Conservation (phyloP, 192 early-diverging fungal species). For the Lobulomyces angularis region DNA sequence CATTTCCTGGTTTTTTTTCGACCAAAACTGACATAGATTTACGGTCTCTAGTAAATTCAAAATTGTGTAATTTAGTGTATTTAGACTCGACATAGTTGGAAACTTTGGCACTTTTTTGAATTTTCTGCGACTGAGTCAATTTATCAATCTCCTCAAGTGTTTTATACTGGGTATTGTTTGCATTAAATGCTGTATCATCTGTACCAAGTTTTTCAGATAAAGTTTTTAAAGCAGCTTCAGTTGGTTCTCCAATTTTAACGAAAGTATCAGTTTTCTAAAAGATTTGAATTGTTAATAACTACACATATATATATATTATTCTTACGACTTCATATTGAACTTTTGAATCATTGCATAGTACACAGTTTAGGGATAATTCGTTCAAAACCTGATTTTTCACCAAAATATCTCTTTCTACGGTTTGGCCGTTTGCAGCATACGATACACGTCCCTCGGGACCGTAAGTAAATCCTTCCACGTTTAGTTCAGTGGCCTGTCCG, state of each 20-base stretch:
- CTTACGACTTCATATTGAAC: slow-evolving; percentile 66
- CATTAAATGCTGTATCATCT: no score
- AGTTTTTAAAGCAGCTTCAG: slow-evolving; percentile 85
- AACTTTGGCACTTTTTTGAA: slow-evolving; percentile 5
- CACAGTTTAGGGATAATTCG: slow-evolving; percentile 70
- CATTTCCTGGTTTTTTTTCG: slow-evolving; percentile 1
- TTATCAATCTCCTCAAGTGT: background rate
- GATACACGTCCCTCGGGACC: slow-evolving; percentile 68
- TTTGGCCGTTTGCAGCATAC: slow-evolving; percentile 25
- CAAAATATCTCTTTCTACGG: slow-evolving; percentile 31
- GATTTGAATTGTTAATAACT: no score
- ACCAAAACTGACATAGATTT: slow-evolving; percentile 83
- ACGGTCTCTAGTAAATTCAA: slow-evolving; percentile 78
- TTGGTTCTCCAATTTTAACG: slow-evolving; percentile 88
- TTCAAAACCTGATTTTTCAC: slow-evolving; percentile 41
- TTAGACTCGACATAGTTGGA: background rate
- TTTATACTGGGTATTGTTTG: slow-evolving; percentile 55
- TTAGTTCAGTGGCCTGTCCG: slow-evolving; percentile 60
- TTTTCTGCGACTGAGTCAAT: no score
- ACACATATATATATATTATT: no score
- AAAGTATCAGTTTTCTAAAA: no score
- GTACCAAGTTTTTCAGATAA: slow-evolving; percentile 40
- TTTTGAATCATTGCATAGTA: slow-evolving; percentile 82
- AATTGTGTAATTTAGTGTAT: slow-evolving; percentile 28
- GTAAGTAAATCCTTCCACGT: slow-evolving; percentile 76